Base-by-base conservation (phyloP, 495 filamentous ascomycete genomes). In the Mycothermus thermophilus region DNA sequence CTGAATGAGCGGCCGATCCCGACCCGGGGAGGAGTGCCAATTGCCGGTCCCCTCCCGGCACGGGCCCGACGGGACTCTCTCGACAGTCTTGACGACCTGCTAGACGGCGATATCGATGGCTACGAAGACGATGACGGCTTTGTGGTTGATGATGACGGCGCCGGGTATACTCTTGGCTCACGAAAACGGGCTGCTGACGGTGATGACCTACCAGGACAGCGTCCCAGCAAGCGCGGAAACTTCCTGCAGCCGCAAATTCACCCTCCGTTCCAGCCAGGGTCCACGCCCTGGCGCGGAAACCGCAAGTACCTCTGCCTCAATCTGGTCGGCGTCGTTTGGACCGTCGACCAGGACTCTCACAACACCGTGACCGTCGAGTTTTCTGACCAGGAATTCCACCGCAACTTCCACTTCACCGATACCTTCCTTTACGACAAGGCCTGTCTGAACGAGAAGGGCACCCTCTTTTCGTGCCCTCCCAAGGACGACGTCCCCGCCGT, bases 301-400 rank as follows among this genome's bases (percentile, higher is more conserved):
- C 67, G 90, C 29, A 79, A 83, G 46, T 96, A 96, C 57, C 73
- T 97, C 3, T 93, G 85, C 48, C 64, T 95, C 26, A 96, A 95
- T 52, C 66, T 97, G 39, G 80, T 83, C 20, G 90, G 92, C 10
- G 84, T 84, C 45, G 83, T 94, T 4, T 97, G 92, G 90, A 96
- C 90, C 0, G 83, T 96, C 10, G 81, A 93, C 46, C 92, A 97
- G 58, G 85, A 93, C 44, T 79, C 77, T 1, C 88, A 96, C 42
- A 71, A 96, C 55, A 97, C 88, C 5, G 79, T 97, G 17, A 96
- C 92, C 1, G 84, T 96, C 11, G 90, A 97, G 44, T 97, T 97
- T 54, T 93, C 95, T 52, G 90, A 97, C 58, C 74, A 82, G 14
- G 83, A 93, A 40, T 76, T 76, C 34, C 83, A 93, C 50, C 70